Percentiles rank a stretch among this genome's conserved stretches.
Conservation (phyloP, 129 eudicot species). For the Gnaphalium uliginosum region DNA sequence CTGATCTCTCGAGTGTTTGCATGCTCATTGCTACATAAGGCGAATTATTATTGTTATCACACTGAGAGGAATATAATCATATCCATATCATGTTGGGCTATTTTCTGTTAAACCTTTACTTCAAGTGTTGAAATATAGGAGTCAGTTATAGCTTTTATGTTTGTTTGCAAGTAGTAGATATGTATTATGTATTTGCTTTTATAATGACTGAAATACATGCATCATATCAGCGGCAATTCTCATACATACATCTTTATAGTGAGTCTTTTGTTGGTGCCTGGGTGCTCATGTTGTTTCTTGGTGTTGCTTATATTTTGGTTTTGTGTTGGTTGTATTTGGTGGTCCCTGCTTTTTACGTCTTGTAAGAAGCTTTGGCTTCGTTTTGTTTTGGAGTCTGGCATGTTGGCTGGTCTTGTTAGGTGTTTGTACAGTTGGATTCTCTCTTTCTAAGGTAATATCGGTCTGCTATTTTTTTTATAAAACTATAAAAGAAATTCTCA, state of each 20-base stretch:
- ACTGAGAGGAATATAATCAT: conserved; percentile 9
- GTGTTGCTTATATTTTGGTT: too few relatives aligned
- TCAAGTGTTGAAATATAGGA: not conserved
- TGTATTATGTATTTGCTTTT: conserved; percentile 19
- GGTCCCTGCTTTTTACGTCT: too few relatives aligned
- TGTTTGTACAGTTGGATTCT: too few relatives aligned
- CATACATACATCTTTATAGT: not conserved
- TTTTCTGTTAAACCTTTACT: not conserved
- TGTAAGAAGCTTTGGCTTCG: too few relatives aligned
- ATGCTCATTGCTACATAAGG: not conserved
- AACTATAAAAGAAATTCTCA: too few relatives aligned
- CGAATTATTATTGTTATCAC: not conserved
- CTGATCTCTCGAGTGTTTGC: conserved; percentile 11
- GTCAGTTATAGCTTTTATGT: not conserved
- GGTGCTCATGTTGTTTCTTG: too few relatives aligned
- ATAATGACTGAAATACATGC: not conserved
- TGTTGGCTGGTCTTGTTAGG: too few relatives aligned
- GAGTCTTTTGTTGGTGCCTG: too few relatives aligned
- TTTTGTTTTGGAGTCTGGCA: too few relatives aligned
- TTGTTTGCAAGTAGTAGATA: not conserved
- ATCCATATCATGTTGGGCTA: not conserved
- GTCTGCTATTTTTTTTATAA: too few relatives aligned
- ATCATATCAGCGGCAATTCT: not conserved
- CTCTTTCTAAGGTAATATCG: too few relatives aligned
- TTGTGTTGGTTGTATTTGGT: too few relatives aligned